These are phyloP conservation scores for Favolaschia claudopus DNA, from an alignment of 768 basidiomycete species.

Conservation along the genomic window DNA sequence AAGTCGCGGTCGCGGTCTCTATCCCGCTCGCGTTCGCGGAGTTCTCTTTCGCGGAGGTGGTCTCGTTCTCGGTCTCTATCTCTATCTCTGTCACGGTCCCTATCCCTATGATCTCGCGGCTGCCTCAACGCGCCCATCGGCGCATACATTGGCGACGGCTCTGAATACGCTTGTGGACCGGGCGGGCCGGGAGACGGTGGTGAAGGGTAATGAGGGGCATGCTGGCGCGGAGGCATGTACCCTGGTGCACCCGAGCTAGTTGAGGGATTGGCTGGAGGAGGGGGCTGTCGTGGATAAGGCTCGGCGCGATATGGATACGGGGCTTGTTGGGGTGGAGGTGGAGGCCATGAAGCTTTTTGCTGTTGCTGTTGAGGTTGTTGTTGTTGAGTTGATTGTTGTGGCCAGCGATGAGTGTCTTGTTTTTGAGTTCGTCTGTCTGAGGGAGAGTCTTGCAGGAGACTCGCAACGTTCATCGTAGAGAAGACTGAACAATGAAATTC, in stretches of 20 bases:
- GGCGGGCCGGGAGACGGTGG: conserved; percentile 17
- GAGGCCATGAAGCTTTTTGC: neutral
- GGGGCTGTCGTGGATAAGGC: neutral
- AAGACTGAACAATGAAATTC: no score
- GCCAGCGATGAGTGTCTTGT: neutral
- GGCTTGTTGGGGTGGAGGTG: neutral
- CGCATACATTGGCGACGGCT: conserved; percentile 23
- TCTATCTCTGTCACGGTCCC: conserved; percentile 10
- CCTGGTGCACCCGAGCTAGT: neutral
- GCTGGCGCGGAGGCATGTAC: neutral
- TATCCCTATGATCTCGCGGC: conserved; percentile 6
- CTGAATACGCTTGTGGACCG: conserved; percentile 2
- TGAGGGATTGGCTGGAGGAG: neutral
- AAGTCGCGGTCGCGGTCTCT: conserved; percentile 10
- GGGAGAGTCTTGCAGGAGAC: conserved; percentile 73
- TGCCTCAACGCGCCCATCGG: conserved; percentile 22
- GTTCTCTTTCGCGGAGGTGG: no score
- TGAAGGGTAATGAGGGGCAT: conserved; percentile 6
- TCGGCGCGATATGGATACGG: conserved; percentile 3
- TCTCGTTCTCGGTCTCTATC: conserved; percentile 6
- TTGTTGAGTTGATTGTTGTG: neutral
- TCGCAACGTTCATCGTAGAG: conserved; percentile 83
- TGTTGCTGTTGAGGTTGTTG: neutral
- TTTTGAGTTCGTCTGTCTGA: conserved; percentile 47
- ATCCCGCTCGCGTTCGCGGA: no score